Base-by-base conservation (phyloP, 2,329 filamentous ascomycete genomes). In the Sporothrix brunneoviolacea region DNA sequence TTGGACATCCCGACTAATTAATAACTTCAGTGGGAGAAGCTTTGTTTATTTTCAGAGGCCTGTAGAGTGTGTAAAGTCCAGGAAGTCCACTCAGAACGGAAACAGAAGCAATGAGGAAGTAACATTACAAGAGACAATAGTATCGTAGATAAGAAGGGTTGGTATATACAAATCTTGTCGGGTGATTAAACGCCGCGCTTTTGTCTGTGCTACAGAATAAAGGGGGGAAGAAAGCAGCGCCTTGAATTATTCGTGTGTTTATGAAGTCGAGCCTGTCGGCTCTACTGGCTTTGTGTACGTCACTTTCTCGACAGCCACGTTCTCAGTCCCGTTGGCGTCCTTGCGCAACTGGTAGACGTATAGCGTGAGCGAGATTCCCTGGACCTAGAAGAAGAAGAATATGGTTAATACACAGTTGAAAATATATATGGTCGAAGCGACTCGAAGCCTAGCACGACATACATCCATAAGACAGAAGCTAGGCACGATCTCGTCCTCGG, bases 391-490 rank as follows among this genome's bases (percentile, higher is more conserved):
- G 18, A 27, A 21, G 12, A 43, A 6, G 32, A 40, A 16, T 6
- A 28, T 6, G 10, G 24, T 28, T 10, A 28, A 10, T 10, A 28
- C 10, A 28, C 24, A 28, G 24, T 28, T 10, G 24, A 10, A 28
- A 28, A 28, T 6, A 28, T 28, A 10, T 10, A 28, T 5, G 24
- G 24, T 28, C 3, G 13, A n/a, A 8, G 49, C 40, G 21, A 15
- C 8, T 8, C n/a, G n/a, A n/a, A n/a, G n/a, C n/a, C n/a, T n/a
- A n/a, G n/a, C n/a, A n/a, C n/a, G n/a, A 84, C 89, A 73, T 68
- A 96, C 91, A 78, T 97, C 91, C 91, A 97, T 96, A 67, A 97
- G 71, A 64, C 93, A 95, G 69, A 97, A 96, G 65, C 90, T 95
- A 22, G 91, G 91, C 51, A 83, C 84, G 21, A 88, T 86, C 50